These are phyloP conservation scores for Bromus sterilis DNA, from an alignment of 176 grass and related monocot genomes.

Conservation along the genomic window DNA sequence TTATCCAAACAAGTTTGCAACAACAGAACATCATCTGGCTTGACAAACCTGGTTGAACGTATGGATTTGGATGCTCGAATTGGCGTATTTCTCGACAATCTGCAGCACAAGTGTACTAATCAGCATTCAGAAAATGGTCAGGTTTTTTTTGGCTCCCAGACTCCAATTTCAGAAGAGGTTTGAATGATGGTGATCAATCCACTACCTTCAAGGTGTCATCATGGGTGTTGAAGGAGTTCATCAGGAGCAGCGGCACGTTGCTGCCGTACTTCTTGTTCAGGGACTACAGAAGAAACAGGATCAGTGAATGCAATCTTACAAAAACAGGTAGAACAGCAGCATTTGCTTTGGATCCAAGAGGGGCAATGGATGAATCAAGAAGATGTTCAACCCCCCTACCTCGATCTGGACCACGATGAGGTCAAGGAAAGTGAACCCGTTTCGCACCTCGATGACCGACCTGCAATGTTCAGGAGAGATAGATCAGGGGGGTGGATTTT, in stretches of 20 bases:
- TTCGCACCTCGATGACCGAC: constrained; percentile 92
- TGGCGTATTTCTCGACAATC: constrained; percentile 90
- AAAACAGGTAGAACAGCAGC: not conserved
- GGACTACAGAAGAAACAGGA: constrained; percentile 23
- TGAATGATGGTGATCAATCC: not conserved
- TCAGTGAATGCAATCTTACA: not conserved
- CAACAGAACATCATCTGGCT: not conserved
- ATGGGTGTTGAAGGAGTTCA: constrained; percentile 98
- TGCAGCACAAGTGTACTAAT: constrained; percentile 10
- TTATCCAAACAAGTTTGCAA: not conserved
- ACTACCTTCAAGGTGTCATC: constrained; percentile 84
- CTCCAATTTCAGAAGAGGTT: not conserved
- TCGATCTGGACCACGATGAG: constrained; percentile 94
- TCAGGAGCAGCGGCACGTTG: constrained; percentile 90
- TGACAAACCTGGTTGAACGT: constrained; percentile 76
- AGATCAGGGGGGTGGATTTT: too few relatives aligned
- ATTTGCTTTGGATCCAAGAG: not conserved
- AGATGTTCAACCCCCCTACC: constrained; percentile 18
- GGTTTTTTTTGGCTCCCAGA: not conserved
- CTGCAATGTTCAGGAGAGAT: constrained; percentile 7
- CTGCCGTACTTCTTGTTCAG: constrained; percentile 94
- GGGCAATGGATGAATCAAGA: not conserved
- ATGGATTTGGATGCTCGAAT: constrained; percentile 78
- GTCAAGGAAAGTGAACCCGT: constrained; percentile 91
- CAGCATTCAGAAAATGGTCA: not conserved